Conservation (phyloP, 176 grass and related monocot species). For the Aegilops sharonensis region DNA sequence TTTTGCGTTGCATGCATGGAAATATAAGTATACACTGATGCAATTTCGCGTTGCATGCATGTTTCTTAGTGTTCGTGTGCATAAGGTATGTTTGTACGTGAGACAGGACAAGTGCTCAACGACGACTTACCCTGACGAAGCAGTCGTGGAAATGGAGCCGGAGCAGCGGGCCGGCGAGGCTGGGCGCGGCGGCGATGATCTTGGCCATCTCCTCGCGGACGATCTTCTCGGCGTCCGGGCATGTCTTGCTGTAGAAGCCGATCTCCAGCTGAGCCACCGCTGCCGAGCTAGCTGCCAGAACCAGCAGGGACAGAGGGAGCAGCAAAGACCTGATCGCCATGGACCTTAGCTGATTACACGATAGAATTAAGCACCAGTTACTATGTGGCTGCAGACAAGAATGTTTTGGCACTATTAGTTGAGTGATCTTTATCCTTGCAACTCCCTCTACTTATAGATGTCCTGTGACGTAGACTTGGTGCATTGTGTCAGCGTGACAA, state of each 20-base stretch:
- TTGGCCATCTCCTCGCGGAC: constrained; percentile 57
- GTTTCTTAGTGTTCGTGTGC: too few species aligned
- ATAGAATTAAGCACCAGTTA: neutral
- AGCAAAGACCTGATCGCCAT: neutral
- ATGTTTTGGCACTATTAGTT: neutral
- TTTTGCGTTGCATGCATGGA: neutral
- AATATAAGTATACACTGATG: too few species aligned
- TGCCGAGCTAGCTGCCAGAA: neutral
- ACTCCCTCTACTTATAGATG: constrained; percentile 9
- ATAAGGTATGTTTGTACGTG: too few species aligned
- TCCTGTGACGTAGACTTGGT: neutral
- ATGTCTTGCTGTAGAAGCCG: constrained; percentile 66
- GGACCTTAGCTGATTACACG: neutral
- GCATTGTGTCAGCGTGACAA: neutral
- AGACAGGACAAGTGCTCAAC: too few species aligned
- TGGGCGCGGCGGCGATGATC: constrained; percentile 33
- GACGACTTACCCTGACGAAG: constrained; percentile 40
- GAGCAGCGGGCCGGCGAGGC: constrained; percentile 56
- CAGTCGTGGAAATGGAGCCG: constrained; percentile 77
- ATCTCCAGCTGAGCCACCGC: constrained; percentile 37
- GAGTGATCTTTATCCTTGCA: neutral
- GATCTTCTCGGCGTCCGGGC: constrained; percentile 56
- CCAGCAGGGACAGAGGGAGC: neutral
- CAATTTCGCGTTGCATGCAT: neutral
- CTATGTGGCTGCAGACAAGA: neutral